Evolutionary conservation across 1,284 basidiomycete species (phyloP).

Genomic region (Gymnopus androsaceus): DNA sequence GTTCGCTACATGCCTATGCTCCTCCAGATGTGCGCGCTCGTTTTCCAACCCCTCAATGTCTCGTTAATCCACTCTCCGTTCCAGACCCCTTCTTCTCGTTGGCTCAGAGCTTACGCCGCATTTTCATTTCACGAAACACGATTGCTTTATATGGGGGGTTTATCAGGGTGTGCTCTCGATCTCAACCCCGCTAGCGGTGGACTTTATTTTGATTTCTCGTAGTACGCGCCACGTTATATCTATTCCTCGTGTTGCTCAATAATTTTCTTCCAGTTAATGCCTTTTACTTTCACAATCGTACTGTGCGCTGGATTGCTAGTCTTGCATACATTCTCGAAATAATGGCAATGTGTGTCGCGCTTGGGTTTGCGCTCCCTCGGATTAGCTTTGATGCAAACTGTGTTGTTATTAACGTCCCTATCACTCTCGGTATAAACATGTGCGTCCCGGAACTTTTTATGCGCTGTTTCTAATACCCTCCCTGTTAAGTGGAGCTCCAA

Average conservation of each 20-base stretch:
- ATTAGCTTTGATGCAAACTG: slow-evolving; percentile 6
- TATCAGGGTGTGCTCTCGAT: slow-evolving; percentile 2
- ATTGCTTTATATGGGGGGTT: slow-evolving; percentile 9
- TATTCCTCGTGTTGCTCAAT: not conserved
- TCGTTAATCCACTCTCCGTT: not conserved
- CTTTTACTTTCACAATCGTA: slow-evolving; percentile 1
- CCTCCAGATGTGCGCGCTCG: slow-evolving; percentile 7
- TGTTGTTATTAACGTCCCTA: not conserved
- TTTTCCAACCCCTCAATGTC: no score
- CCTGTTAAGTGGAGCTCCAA: slow-evolving; percentile 31
- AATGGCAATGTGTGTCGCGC: not conserved
- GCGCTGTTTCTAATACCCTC: not conserved
- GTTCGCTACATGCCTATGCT: slow-evolving; percentile 11
- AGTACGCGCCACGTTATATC: no score
- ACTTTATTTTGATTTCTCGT: slow-evolving; percentile 5
- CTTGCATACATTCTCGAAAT: slow-evolving; percentile 8
- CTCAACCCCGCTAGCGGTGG: not conserved
- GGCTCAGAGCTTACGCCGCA: slow-evolving; percentile 6
- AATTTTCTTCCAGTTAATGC: slow-evolving; percentile 1
- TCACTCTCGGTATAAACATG: slow-evolving; percentile 6
- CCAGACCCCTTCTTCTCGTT: slow-evolving; percentile 12
- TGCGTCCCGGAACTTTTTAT: not conserved
- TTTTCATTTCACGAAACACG: slow-evolving; percentile 8
- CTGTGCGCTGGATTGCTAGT: not conserved
- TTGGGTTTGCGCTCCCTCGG: slow-evolving; percentile 1